phyloP scores from a whole-genome alignment of 768 basidiomycete species.

The Mycena latifolia region DNA sequence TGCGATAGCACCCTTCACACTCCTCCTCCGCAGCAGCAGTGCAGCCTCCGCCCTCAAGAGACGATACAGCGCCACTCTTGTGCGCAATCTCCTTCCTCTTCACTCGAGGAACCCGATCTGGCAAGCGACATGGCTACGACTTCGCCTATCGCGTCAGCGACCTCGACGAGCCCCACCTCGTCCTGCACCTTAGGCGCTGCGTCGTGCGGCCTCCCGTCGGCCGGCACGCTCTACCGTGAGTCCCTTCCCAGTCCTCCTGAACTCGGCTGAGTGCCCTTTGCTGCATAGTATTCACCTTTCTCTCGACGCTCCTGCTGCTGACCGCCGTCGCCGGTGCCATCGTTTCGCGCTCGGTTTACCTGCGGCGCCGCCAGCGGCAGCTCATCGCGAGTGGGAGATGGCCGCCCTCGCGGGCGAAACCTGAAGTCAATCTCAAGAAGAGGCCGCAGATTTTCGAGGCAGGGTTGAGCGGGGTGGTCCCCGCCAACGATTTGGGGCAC shows the following conservation, averaged over 20 bases:
- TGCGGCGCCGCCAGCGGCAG: conserved; percentile 10
- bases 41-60: too few relatives aligned
- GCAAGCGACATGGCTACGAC: too few relatives aligned
- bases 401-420: neutral
- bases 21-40: too few relatives aligned
- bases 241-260: neutral
- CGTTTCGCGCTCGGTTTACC: conserved; percentile 13
- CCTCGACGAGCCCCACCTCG: neutral
- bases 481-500: neutral
- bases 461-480: neutral
- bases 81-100: too few relatives aligned
- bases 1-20: too few relatives aligned
- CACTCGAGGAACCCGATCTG: too few relatives aligned
- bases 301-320: conserved; percentile 12
- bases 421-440: neutral
- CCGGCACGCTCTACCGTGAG: conserved; percentile 13
- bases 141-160: neutral
- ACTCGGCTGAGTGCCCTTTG: neutral
- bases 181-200: neutral
- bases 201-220: neutral
- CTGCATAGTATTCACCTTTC: conserved; percentile 19
- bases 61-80: too few relatives aligned
- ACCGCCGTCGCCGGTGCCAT: conserved; percentile 1
- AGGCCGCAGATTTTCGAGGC: conserved; percentile 4
- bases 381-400: neutral